A percentile compares a stretch with the other conserved stretches of the same genome.
Evolutionary conservation across 176 grass and related monocot genomes (phyloP).

Genomic region (Triticum turgidum): DNA sequence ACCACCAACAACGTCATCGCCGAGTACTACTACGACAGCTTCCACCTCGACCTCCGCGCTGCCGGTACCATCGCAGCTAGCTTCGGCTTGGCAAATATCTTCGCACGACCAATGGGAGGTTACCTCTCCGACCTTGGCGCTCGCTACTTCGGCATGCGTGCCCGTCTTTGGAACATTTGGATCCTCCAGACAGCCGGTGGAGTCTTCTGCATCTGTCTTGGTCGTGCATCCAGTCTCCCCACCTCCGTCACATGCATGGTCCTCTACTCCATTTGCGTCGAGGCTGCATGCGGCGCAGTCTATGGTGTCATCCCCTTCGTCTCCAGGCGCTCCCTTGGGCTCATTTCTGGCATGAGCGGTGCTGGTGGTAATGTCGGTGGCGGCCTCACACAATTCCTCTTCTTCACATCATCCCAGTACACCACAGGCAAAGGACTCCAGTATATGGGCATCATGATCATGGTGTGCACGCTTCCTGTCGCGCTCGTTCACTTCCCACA

Average conservation of each 20-base stretch:
- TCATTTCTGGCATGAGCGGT: background rate
- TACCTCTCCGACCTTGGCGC: conserved; percentile 59
- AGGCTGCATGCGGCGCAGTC: conserved; percentile 78
- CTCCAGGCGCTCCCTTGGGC: conserved; percentile 27
- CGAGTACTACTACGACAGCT: conserved; percentile 80
- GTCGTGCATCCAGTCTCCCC: conserved; percentile 29
- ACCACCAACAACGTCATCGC: conserved; percentile 90
- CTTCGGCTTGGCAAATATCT: conserved; percentile 91
- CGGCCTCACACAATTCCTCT: background rate
- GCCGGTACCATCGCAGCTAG: conserved; percentile 79
- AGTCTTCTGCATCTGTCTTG: background rate
- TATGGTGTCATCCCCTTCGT: conserved; percentile 84
- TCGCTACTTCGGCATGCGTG: conserved; percentile 65
- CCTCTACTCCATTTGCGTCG: conserved; percentile 77
- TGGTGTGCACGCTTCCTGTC: conserved; percentile 56
- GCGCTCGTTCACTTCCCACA: background rate
- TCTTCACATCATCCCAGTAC: conserved; percentile 26
- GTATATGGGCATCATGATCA: conserved; percentile 93
- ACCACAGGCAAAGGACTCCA: conserved; percentile 46
- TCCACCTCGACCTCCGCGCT: conserved; percentile 68
- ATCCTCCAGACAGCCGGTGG: conserved; percentile 90
- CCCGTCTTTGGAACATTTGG: conserved; percentile 83
- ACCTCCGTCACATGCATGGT: conserved; percentile 65
- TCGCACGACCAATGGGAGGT: conserved; percentile 59
- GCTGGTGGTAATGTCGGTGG: background rate